phyloP scores from a whole-genome alignment of 495 filamentous ascomycete species.

The Penicillium alfredii region DNA sequence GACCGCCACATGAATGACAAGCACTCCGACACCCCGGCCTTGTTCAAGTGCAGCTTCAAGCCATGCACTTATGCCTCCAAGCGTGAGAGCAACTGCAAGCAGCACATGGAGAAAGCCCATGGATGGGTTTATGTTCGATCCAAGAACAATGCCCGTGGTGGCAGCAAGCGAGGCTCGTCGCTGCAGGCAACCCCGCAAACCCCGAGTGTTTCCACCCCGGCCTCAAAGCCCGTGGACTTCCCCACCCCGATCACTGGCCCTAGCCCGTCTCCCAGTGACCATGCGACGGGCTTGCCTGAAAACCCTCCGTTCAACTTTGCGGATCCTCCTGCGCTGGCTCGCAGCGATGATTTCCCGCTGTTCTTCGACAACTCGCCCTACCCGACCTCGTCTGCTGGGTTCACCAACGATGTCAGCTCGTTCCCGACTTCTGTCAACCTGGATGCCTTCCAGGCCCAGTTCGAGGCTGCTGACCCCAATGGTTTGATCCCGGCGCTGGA shows the following conservation, averaged over 20 bases:
- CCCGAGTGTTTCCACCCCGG: conserved; percentile 48
- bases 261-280: conserved; percentile 20
- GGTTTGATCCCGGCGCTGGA: conserved; percentile 19
- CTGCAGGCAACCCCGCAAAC: conserved; percentile 44
- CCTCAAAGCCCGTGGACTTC: conserved; percentile 38
- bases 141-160: conserved; percentile 76
- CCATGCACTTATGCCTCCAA: conserved; percentile 92
- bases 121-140: conserved; percentile 83
- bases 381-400: conserved; percentile 1
- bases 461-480: conserved; percentile 50
- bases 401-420: conserved; percentile 14
- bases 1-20: conserved; percentile 95
- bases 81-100: conserved; percentile 96
- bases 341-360: conserved; percentile 21
- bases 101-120: conserved; percentile 99
- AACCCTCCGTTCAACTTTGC: conserved; percentile 25
- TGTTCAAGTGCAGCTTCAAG: conserved; percentile 76
- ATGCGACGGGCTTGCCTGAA: conserved; percentile 14
- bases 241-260: conserved; percentile 24
- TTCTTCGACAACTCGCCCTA: conserved; percentile 20
- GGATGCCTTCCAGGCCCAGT: conserved; percentile 42
- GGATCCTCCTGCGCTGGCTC: conserved; percentile 20
- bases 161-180: conserved; percentile 34
- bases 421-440: conserved; percentile 38
- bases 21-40: conserved; percentile 68